These are phyloP conservation scores for Naematelia encephala DNA, from an alignment of 768 basidiomycete species.

Conservation along the genomic window DNA sequence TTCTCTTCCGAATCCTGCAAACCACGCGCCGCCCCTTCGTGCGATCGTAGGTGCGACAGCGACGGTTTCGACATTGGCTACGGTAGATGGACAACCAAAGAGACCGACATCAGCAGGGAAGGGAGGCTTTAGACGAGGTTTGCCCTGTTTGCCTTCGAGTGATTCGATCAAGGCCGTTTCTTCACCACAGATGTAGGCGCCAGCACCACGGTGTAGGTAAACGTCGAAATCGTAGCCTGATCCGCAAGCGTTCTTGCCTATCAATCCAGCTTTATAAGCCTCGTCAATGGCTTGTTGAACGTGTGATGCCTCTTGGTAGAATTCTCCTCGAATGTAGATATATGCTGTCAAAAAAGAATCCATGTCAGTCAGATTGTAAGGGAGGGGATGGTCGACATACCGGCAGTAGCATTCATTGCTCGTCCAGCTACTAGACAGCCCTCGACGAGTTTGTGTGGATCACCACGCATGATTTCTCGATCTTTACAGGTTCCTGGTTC, in stretches of 20 bases:
- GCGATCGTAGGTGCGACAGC: slow-evolving; percentile 96
- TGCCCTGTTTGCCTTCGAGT: slow-evolving; percentile 96
- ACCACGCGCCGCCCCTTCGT: slow-evolving; percentile 83
- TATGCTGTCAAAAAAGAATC: slow-evolving; percentile 61
- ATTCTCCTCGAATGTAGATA: slow-evolving; percentile 99
- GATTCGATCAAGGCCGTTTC: slow-evolving; percentile 97
- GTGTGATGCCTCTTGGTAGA: slow-evolving; percentile 90
- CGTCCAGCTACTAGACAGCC: slow-evolving; percentile 96
- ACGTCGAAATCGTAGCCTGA: slow-evolving; percentile 95
- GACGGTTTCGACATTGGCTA: slow-evolving; percentile 98
- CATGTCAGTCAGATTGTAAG: no score
- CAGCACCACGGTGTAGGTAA: slow-evolving; percentile 96
- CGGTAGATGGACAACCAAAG: slow-evolving; percentile 95
- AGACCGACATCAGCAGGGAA: slow-evolving; percentile 98
- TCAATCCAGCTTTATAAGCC: slow-evolving; percentile 80
- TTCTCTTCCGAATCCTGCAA: slow-evolving; percentile 84
- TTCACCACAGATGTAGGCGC: slow-evolving; percentile 98
- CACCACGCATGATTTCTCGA: slow-evolving; percentile 93
- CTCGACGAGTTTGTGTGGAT: slow-evolving; percentile 97
- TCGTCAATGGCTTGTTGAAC: slow-evolving; percentile 93
- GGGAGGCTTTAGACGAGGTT: slow-evolving; percentile 94
- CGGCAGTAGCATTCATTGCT: slow-evolving; percentile 90
- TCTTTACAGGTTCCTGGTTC: slow-evolving; percentile 99
- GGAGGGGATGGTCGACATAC: slow-evolving; percentile 40
- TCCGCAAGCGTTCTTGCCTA: slow-evolving; percentile 88